Percentiles rank a stretch among this genome's conserved stretches.
Conservation (phyloP, 2,329 filamentous ascomycete species). For the Diplodia intermedia region DNA sequence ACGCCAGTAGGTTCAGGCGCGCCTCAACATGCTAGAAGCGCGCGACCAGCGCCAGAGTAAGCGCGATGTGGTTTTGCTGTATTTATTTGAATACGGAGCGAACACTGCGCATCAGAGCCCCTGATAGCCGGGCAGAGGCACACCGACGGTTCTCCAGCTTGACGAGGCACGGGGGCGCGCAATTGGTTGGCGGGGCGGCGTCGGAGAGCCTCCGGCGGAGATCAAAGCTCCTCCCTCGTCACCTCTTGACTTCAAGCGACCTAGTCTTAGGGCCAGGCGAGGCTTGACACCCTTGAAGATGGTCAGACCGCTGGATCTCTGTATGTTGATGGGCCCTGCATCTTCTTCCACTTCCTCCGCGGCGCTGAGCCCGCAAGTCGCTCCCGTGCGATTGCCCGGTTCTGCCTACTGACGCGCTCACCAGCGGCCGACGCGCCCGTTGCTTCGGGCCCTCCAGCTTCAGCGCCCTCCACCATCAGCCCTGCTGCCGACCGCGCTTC, state of each 20-base stretch:
- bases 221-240: constrained; percentile 32
- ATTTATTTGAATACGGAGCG: constrained; percentile 9
- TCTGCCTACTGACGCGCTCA: constrained; percentile 20
- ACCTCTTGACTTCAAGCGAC: constrained; percentile 33
- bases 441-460: constrained; percentile 16
- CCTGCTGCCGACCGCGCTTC: constrained; percentile 20
- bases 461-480: constrained; percentile 24
- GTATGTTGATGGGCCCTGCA: constrained; percentile 28
- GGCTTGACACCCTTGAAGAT: constrained; percentile 33
- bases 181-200: constrained; percentile 27
- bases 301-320: constrained; percentile 32
- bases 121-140: constrained; percentile 19
- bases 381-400: constrained; percentile 13
- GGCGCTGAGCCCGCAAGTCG: constrained; percentile 14
- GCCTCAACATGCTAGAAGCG: constrained; percentile 9
- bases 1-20: constrained; percentile 22
- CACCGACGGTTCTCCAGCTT: constrained; percentile 24
- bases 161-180: constrained; percentile 17
- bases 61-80: neutral
- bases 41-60: constrained; percentile 9
- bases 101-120: constrained; percentile 15
- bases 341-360: constrained; percentile 29
- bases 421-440: constrained; percentile 29
- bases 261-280: constrained; percentile 33
- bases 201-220: constrained; percentile 30